Percentiles rank a stretch among this genome's conserved stretches.
Evolutionary conservation across 441 rosid genomes (phyloP).

Genomic region (Hura crepitans): DNA sequence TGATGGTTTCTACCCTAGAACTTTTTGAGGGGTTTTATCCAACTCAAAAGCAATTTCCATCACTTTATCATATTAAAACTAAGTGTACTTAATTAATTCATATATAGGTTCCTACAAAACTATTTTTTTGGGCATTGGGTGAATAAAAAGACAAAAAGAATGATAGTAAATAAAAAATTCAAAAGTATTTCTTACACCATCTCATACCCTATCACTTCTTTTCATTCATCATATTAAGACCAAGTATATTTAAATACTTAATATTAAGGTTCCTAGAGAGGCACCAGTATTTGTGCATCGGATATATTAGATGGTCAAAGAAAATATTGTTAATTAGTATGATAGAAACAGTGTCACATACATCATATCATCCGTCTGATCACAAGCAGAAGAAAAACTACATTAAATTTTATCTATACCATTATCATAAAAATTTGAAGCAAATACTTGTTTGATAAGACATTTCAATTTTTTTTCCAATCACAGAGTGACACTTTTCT

Average conservation of each 20-base stretch:
- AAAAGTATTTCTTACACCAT: not conserved
- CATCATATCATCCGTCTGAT: not conserved
- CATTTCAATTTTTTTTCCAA: not conserved
- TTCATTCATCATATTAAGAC: not conserved
- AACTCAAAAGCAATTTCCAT: not conserved
- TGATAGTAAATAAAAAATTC: not conserved
- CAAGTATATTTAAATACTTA: not conserved
- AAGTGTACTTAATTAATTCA: not conserved
- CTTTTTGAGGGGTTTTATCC: not conserved
- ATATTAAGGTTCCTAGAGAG: not conserved
- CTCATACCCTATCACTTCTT: not conserved
- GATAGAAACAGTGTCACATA: no score
- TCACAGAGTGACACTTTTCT: not conserved
- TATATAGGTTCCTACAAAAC: not conserved
- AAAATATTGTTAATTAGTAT: not conserved
- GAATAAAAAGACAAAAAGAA: not conserved
- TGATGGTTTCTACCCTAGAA: not conserved
- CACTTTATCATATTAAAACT: not conserved
- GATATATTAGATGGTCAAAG: not conserved
- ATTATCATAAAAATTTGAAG: not conserved
- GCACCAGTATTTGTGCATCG: not conserved
- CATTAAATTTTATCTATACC: not conserved
- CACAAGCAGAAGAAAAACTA: not conserved
- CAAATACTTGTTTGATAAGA: not conserved
- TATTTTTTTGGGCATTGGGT: not conserved